phyloP scores from a whole-genome alignment of 2,329 filamentous ascomycete genomes.

The Albifimbria verrucaria region DNA sequence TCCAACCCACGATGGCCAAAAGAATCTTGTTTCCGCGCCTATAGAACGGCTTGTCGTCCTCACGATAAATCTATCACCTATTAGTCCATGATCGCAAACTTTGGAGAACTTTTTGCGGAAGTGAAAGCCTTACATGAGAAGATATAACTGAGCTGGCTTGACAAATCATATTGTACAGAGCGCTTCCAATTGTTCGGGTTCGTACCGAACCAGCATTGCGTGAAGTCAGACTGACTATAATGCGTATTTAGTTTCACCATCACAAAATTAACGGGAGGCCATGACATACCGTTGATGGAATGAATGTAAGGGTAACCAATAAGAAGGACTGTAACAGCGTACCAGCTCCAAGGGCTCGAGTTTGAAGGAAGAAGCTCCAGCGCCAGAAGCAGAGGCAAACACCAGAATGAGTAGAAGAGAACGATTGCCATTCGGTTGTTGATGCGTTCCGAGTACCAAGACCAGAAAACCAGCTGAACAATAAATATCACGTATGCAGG shows the following conservation, averaged over 20 bases:
- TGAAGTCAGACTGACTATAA: conserved; percentile 53
- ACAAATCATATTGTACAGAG: conserved; percentile 50
- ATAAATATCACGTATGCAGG: conserved; percentile 38
- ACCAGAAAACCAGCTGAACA: conserved; percentile 38
- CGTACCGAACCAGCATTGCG: conserved; percentile 57
- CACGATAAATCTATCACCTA: conserved; percentile 35
- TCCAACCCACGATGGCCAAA: conserved; percentile 43
- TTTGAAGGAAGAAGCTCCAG: conserved; percentile 30
- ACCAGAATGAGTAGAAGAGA: conserved; percentile 48
- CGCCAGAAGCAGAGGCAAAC: conserved; percentile 48
- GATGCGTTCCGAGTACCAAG: conserved; percentile 41
- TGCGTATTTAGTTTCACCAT: neutral
- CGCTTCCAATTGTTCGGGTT: conserved; percentile 54
- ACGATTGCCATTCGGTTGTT: conserved; percentile 37
- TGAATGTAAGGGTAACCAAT: conserved; percentile 30
- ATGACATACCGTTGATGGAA: conserved; percentile 5
- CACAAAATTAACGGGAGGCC: neutral
- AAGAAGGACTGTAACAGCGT: conserved; percentile 28
- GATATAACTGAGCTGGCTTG: conserved; percentile 30
- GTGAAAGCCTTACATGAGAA: conserved; percentile 27
- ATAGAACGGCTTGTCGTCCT: conserved; percentile 26
- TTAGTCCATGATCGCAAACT: neutral
- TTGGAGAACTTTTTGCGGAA: neutral
- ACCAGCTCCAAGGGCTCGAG: conserved; percentile 26
- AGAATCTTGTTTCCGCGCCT: conserved; percentile 47